phyloP scores from a whole-genome alignment of 371 early-diverging fungal genomes.

The Rhizopus delemar region DNA sequence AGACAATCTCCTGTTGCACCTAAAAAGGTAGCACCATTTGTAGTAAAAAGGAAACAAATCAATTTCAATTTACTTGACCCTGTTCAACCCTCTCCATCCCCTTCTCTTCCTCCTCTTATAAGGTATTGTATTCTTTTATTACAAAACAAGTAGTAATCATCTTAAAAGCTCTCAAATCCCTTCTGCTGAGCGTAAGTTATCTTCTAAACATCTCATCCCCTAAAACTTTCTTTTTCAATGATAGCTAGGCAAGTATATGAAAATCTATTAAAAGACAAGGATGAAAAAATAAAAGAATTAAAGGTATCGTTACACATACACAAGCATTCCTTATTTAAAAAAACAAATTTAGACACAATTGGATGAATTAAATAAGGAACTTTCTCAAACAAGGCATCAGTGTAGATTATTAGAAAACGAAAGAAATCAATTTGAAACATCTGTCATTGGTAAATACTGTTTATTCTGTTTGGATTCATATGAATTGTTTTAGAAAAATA shows the following conservation, averaged over 20 bases:
- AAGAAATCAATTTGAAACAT: slow-evolving; percentile 30
- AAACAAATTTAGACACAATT: slow-evolving; percentile 12
- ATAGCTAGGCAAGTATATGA: slow-evolving; percentile 9
- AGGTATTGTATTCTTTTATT: slow-evolving; percentile 7
- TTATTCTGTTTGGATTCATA: neutral
- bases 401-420: slow-evolving; percentile 40
- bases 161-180: slow-evolving; percentile 14
- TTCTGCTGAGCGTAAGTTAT: slow-evolving; percentile 19
- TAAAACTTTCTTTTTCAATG: too few relatives aligned
- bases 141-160: slow-evolving; percentile 3
- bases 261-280: slow-evolving; percentile 24
- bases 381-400: slow-evolving; percentile 31
- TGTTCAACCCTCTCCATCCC: too few relatives aligned
- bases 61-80: slow-evolving; percentile 33
- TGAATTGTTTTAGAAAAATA: slow-evolving; percentile 29
- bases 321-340: neutral
- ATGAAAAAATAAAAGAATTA: slow-evolving; percentile 19
- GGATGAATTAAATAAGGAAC: slow-evolving; percentile 13
- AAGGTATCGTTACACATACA: slow-evolving; percentile 3
- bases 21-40: slow-evolving; percentile 10
- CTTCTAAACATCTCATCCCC: too few relatives aligned
- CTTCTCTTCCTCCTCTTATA: slow-evolving; percentile 9
- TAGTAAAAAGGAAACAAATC: slow-evolving; percentile 40
- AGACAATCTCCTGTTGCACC: slow-evolving; percentile 1
- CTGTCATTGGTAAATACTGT: slow-evolving; percentile 26